Base-by-base conservation (phyloP, 495 filamentous ascomycete genomes). In the Chaetomium cochliodes region DNA sequence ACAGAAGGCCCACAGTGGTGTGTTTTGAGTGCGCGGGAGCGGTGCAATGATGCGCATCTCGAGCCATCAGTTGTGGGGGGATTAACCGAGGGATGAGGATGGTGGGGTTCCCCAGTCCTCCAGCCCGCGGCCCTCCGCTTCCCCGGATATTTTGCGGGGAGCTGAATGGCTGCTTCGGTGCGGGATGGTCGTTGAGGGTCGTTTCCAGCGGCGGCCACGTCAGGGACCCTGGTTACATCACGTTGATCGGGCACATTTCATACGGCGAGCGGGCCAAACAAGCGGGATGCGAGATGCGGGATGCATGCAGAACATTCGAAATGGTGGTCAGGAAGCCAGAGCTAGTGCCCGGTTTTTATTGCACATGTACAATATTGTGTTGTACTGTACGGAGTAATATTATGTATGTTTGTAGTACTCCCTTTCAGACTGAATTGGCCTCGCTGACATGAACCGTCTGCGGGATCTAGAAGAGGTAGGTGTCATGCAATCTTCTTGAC, bases 71-170 rank as follows among this genome's bases (percentile, higher is more conserved):
- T 25, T 64, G 60, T 50, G 33, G 65, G 37, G 60, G 57, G 50
- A 55, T 67, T 37, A 62, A 42, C 65, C 65, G 65, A 67, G 65
- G 65, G 42, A 51, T n/a, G 25, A 39, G 46, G 46, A 49, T 11
- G 58, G 49, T 60, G 51, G 42, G 46, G 33, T 1, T 37, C 4
- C 16, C 26, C 7, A 49, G 58, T 44, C 41, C 41, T 44, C 13
- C 41, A 44, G 41, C 41, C 41, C 41, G 41, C 41, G 41, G 41
- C 41, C 15, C 28, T 26, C 61, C 65, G 65, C 65, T 67, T 64
- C 65, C 65, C 65, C 65, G 60, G 65, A 61, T 46, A 37, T 7
- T 57, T 60, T 58, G 28, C 65, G 47, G 47, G 65, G 53, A 56
- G 57, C 22, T 62, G 58, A 28, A 42, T 61, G 59, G 47, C 13